These are phyloP conservation scores for Fusarium beomiforme DNA, from an alignment of 2,329 filamentous ascomycete species.

Conservation along the genomic window DNA sequence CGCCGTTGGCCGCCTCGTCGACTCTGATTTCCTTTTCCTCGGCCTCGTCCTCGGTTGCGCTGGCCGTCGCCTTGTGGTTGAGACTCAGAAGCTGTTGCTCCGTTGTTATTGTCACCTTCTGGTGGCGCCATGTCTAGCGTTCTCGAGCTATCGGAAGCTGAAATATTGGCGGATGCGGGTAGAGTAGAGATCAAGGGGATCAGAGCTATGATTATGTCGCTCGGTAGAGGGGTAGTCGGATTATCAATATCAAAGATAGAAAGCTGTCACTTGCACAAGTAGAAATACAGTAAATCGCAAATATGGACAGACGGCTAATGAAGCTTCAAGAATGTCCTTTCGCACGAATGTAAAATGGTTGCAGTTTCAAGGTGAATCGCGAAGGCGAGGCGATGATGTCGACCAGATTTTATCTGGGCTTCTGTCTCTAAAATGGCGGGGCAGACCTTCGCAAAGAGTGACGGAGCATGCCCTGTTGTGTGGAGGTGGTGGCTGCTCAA, in stretches of 20 bases:
- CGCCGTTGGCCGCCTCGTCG: slow-evolving; percentile 49
- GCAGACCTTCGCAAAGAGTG: slow-evolving; percentile 25
- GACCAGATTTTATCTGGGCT: slow-evolving; percentile 41
- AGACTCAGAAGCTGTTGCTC: slow-evolving; percentile 26
- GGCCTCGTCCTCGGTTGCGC: slow-evolving; percentile 55
- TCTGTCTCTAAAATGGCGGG: slow-evolving; percentile 36
- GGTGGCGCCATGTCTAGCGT: slow-evolving; percentile 31
- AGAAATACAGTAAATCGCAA: neutral
- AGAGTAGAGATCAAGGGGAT: neutral
- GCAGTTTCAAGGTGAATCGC: neutral
- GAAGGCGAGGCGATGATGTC: slow-evolving; percentile 31
- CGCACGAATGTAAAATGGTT: neutral
- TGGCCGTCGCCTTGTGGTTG: slow-evolving; percentile 36
- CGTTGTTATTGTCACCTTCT: slow-evolving; percentile 25
- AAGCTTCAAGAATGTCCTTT: neutral
- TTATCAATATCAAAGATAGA: slow-evolving; percentile 3
- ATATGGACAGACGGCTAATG: neutral
- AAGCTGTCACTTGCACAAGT: neutral
- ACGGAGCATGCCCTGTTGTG: slow-evolving; percentile 22
- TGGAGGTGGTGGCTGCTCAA: slow-evolving; percentile 16
- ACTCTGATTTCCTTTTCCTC: slow-evolving; percentile 53
- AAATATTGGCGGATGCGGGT: slow-evolving; percentile 6
- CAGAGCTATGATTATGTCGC: slow-evolving; percentile 20
- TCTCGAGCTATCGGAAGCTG: neutral
- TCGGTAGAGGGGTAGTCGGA: slow-evolving; percentile 1